These are phyloP conservation scores for Phaeolepiota aurea DNA, from an alignment of 768 basidiomycete species.

Conservation along the genomic window DNA sequence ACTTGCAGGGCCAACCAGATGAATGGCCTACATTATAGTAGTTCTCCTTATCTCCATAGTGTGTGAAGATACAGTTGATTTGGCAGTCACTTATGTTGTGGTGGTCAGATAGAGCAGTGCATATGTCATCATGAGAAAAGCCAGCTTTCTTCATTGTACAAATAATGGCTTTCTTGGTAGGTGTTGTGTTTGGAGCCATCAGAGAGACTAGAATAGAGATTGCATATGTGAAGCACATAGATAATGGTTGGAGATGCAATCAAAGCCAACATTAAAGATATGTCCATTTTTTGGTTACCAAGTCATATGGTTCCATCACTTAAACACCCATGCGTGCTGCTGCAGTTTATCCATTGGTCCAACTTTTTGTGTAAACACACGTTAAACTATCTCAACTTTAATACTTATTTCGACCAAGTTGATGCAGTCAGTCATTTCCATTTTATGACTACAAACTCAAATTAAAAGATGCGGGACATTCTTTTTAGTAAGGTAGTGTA, in stretches of 20 bases:
- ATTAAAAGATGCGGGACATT: neutral
- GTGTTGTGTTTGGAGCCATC: slow-evolving; percentile 1
- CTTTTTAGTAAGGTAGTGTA: neutral
- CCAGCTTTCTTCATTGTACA: slow-evolving; percentile 3
- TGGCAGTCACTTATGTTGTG: neutral
- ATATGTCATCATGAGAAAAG: slow-evolving; percentile 3
- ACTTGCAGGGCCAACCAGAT: slow-evolving; percentile 10
- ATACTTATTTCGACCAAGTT: neutral
- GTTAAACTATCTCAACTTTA: neutral
- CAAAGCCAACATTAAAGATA: neutral
- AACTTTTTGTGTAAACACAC: neutral
- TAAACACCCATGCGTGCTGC: neutral
- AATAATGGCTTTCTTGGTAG: slow-evolving; percentile 8
- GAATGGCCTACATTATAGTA: neutral
- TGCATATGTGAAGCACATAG: neutral
- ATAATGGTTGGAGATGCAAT: neutral
- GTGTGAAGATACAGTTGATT: slow-evolving; percentile 1
- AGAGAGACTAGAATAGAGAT: neutral
- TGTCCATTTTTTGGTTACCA: neutral
- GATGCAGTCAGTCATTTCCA: neutral
- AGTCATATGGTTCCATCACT: neutral
- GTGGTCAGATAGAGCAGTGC: neutral
- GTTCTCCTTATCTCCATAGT: slow-evolving; percentile 5
- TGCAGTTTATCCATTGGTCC: neutral
- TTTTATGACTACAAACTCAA: neutral